A percentile compares a stretch with the other conserved stretches of the same genome.
Evolutionary conservation across 768 basidiomycete genomes (phyloP).

Genomic region (Chalciporus chontae): DNA sequence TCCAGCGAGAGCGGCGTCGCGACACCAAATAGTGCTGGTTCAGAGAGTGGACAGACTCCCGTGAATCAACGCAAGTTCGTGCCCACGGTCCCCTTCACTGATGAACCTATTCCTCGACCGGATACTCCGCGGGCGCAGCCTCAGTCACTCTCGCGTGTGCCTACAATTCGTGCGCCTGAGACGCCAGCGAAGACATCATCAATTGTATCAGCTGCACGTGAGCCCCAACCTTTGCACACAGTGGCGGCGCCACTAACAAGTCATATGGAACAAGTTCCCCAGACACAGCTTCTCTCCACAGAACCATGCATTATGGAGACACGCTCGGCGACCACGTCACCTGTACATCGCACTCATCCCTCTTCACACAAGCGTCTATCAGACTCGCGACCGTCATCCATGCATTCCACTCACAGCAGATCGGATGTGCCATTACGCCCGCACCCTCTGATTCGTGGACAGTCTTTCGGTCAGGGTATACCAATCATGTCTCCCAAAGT

Average conservation of each 20-base stretch:
- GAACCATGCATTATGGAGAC: conserved; percentile 26
- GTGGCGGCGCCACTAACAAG: conserved; percentile 11
- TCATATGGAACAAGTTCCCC: conserved; percentile 10
- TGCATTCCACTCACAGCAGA: conserved; percentile 47
- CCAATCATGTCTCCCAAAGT: conserved; percentile 40
- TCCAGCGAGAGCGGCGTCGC: conserved; percentile 75
- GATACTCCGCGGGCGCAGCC: conserved; percentile 32
- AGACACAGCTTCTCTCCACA: conserved; percentile 15
- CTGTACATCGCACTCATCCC: conserved; percentile 35
- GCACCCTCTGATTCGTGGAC: conserved; percentile 75
- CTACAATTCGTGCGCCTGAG: conserved; percentile 31
- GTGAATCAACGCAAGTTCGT: conserved; percentile 23
- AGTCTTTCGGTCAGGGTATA: conserved; percentile 51
- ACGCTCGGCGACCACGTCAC: conserved; percentile 40
- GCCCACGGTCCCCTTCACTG: conserved; percentile 9
- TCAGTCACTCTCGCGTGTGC: conserved; percentile 32
- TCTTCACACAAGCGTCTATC: conserved; percentile 38
- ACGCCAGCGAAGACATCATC: conserved; percentile 11
- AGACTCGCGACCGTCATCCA: conserved; percentile 59
- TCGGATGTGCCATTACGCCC: conserved; percentile 49
- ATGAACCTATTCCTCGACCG: conserved; percentile 20
- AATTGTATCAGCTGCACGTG: conserved; percentile 18
- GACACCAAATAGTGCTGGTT: conserved; percentile 54
- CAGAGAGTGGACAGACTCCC: conserved; percentile 38
- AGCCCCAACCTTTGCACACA: conserved; percentile 8